A percentile compares a stretch with the other conserved stretches of the same genome.
Evolutionary conservation across 1,139 yeast genomes (phyloP).

Genomic region (Saccharomyces hybrid): DNA sequence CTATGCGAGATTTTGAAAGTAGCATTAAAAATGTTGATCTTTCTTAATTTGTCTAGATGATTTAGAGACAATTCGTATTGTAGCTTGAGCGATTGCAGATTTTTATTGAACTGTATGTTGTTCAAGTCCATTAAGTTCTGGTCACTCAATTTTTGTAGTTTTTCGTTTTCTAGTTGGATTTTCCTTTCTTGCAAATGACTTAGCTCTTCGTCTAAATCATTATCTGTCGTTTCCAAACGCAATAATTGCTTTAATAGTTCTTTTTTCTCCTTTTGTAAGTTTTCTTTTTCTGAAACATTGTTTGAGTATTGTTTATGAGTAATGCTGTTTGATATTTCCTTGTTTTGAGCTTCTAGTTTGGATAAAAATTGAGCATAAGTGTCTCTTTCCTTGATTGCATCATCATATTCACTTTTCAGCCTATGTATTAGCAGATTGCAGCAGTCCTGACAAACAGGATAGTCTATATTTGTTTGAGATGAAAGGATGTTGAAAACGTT

Average conservation of each 20-base stretch:
- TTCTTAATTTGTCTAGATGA: conserved; percentile 62
- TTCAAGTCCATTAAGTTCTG: conserved; percentile 50
- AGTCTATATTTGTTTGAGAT: conserved; percentile 70
- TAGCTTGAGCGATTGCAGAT: conserved; percentile 54
- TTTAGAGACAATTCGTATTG: conserved; percentile 54
- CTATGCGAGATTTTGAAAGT: conserved; percentile 77
- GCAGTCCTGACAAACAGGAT: conserved; percentile 87
- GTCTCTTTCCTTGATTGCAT: conserved; percentile 70
- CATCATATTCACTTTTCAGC: conserved; percentile 64
- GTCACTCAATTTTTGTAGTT: conserved; percentile 37
- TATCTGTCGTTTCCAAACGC: conserved; percentile 35
- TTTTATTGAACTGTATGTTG: conserved; percentile 41
- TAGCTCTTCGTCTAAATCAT: conserved; percentile 33
- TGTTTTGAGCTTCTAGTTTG: conserved; percentile 53
- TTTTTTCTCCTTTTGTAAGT: conserved; percentile 34
- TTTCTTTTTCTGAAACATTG: conserved; percentile 31
- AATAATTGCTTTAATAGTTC: conserved; percentile 31
- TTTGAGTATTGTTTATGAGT: conserved; percentile 1
- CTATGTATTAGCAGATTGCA: conserved; percentile 60
- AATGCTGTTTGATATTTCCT: conserved; percentile 32
- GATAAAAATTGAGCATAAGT: conserved; percentile 65
- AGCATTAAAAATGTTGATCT: conserved; percentile 72
- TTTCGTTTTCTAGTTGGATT: conserved; percentile 36
- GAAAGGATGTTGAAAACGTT: conserved; percentile 60
- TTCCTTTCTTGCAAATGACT: conserved; percentile 24